Evolutionary conservation across 1,139 yeast genomes (phyloP).

Genomic region (Geotrichum restrictum): DNA sequence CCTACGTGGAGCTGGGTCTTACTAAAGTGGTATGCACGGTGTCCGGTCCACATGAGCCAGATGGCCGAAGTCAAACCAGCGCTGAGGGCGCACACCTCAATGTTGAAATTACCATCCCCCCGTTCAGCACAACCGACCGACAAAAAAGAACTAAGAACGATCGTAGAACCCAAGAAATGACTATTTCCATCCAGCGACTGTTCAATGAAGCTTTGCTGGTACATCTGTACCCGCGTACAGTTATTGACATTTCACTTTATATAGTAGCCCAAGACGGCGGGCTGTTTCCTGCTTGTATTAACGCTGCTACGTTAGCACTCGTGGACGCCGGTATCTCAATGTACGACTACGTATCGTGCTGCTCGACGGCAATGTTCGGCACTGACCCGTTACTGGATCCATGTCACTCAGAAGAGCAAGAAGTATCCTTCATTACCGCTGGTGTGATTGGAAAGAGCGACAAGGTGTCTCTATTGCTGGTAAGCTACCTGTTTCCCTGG

Average conservation of each 20-base stretch:
- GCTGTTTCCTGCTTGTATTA: conserved; percentile 68
- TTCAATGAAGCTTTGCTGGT: conserved; percentile 75
- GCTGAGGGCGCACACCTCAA: conserved; percentile 52
- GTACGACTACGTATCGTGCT: conserved; percentile 83
- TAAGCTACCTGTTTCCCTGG: neutral
- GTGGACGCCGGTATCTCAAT: conserved; percentile 94
- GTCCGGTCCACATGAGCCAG: conserved; percentile 86
- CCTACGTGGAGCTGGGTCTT: conserved; percentile 88
- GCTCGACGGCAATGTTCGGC: conserved; percentile 75
- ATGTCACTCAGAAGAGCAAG: conserved; percentile 76
- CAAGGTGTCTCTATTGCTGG: conserved; percentile 62
- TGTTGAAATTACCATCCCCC: conserved; percentile 64
- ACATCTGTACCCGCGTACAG: conserved; percentile 76
- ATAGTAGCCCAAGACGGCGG: conserved; percentile 93
- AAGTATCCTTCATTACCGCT: conserved; percentile 72
- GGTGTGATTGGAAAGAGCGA: conserved; percentile 83
- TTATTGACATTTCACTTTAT: conserved; percentile 66
- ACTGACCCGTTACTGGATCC: conserved; percentile 72
- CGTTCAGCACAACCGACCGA: conserved; percentile 76
- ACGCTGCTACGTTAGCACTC: conserved; percentile 85
- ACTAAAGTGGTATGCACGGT: conserved; percentile 84
- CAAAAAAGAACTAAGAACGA: conserved; percentile 50
- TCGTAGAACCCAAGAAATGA: conserved; percentile 66
- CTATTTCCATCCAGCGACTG: conserved; percentile 69
- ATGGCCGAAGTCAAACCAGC: conserved; percentile 44